Evolutionary conservation across 306 rosid genomes (phyloP).

Genomic region (Trichosanthes cucumerina): DNA sequence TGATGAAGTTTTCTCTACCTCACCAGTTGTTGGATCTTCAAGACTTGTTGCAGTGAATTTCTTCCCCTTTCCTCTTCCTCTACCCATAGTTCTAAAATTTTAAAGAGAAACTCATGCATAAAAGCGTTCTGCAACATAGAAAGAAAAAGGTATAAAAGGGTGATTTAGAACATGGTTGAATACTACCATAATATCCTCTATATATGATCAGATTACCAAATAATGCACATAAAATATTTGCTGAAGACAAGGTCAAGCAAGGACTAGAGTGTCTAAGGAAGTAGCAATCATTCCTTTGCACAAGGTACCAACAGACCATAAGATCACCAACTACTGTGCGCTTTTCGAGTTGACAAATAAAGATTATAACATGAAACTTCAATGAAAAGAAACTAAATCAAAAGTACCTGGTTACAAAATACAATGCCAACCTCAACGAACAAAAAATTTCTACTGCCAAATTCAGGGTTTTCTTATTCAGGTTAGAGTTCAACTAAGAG

Average conservation of each 20-base stretch:
- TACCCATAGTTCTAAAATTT: conserved; percentile 35
- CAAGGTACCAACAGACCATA: background rate
- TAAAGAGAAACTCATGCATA: background rate
- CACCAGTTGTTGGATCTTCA: conserved; percentile 37
- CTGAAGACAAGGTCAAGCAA: background rate
- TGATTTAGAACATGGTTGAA: background rate
- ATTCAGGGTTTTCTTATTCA: background rate
- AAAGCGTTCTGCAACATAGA: background rate
- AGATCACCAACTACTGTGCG: background rate
- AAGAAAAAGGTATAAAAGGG: background rate
- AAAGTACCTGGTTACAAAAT: background rate
- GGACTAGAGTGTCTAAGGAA: background rate
- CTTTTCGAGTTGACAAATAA: background rate
- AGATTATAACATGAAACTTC: background rate
- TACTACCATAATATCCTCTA: background rate
- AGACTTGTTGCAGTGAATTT: conserved; percentile 33
- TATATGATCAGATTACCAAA: background rate
- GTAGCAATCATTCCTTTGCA: background rate
- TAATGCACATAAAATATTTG: background rate
- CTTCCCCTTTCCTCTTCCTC: conserved; percentile 61
- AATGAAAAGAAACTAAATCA: background rate
- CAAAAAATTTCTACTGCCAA: background rate
- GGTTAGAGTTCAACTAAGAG: background rate
- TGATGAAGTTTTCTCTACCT: conserved; percentile 39
- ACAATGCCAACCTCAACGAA: background rate